Evolutionary conservation across 768 basidiomycete genomes (phyloP).

Genomic region (Lepiota venenata): DNA sequence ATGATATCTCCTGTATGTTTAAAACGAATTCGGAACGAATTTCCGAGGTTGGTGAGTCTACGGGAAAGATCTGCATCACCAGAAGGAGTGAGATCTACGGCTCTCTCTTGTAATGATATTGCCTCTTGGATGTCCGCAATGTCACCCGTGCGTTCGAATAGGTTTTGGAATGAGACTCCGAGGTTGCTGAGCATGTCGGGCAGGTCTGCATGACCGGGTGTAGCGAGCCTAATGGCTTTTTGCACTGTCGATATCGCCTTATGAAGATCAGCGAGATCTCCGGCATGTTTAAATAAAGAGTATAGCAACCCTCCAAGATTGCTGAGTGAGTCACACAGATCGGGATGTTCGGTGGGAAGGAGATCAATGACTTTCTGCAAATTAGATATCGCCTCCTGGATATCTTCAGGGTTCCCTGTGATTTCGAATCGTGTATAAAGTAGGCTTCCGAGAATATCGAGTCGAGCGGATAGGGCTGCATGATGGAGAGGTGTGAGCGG

Average conservation of each 20-base stretch:
- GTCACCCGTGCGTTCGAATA: slow-evolving; percentile 8
- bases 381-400: neutral
- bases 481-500: neutral
- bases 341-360: neutral
- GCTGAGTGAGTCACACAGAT: neutral
- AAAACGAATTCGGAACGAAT: slow-evolving; percentile 1
- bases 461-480: neutral
- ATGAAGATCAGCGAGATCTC: neutral
- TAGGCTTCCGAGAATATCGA: neutral
- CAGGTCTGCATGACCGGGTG: neutral
- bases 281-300: neutral
- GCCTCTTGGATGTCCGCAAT: slow-evolving; percentile 7
- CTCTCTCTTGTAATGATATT: neutral
- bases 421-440: neutral
- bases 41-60: slow-evolving; percentile 9
- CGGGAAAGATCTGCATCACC: neutral
- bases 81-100: slow-evolving; percentile 3
- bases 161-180: neutral
- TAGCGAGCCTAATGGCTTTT: neutral
- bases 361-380: neutral
- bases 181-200: neutral
- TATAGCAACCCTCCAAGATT: neutral
- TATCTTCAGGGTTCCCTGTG: neutral
- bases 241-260: neutral
- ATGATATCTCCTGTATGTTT: slow-evolving; percentile 2